Percentiles rank a stretch among this genome's conserved stretches.
phyloP scores from a whole-genome alignment of 768 basidiomycete genomes.

The Pilatotrama ljubarskyi region DNA sequence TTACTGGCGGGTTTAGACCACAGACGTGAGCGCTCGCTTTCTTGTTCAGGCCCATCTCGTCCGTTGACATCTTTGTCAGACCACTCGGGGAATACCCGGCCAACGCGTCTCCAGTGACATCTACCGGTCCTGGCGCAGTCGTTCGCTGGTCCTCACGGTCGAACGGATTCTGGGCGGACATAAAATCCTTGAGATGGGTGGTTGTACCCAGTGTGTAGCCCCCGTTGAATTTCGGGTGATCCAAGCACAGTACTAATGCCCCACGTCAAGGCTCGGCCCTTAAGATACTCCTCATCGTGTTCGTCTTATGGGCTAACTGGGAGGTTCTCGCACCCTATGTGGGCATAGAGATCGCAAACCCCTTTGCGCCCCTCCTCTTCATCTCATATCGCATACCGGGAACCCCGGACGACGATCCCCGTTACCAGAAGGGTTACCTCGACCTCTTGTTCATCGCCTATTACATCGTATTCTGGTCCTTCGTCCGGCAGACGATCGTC shows the following conservation, averaged over 20 bases:
- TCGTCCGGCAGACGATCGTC: constrained; percentile 77
- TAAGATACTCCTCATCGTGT: constrained; percentile 60
- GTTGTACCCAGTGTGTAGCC: constrained; percentile 63
- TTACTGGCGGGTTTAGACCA: constrained; percentile 60
- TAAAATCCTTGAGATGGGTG: constrained; percentile 66
- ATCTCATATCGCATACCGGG: constrained; percentile 63
- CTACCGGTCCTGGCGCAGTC: neutral
- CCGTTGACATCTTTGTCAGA: constrained; percentile 4
- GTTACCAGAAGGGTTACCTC: constrained; percentile 69
- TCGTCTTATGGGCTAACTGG: constrained; percentile 69
- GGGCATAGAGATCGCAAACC: constrained; percentile 57
- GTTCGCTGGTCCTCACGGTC: constrained; percentile 25
- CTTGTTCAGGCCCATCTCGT: neutral
- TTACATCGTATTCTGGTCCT: constrained; percentile 86
- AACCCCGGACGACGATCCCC: constrained; percentile 53
- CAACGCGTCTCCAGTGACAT: neutral
- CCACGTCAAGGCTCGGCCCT: constrained; percentile 56
- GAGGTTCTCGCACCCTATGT: constrained; percentile 51
- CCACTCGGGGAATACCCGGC: constrained; percentile 18
- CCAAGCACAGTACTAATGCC: neutral
- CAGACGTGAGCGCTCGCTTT: constrained; percentile 51
- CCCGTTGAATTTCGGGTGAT: neutral
- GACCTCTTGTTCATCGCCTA: constrained; percentile 83
- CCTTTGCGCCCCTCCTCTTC: constrained; percentile 70
- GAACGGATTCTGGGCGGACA: constrained; percentile 50